These are phyloP conservation scores for Penicillium bialowiezense DNA, from an alignment of 495 filamentous ascomycete species.

Conservation along the genomic window DNA sequence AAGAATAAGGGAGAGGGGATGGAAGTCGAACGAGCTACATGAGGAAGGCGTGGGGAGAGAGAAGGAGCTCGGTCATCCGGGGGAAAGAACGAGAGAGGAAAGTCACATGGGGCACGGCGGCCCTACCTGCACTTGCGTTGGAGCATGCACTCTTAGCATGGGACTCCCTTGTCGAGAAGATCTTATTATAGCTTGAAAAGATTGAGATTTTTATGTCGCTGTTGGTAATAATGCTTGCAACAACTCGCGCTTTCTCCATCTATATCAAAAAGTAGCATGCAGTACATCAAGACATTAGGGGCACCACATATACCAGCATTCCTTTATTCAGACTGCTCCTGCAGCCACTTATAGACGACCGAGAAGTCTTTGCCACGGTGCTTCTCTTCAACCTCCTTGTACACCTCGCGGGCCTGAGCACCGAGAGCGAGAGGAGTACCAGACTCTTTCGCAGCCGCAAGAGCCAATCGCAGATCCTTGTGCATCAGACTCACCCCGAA, in stretches of 20 bases:
- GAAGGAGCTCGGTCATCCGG: conserved; percentile 1
- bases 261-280: conserved; percentile 2
- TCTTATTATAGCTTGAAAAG: no score
- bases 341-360: conserved; percentile 75
- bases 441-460: conserved; percentile 67
- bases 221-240: not conserved
- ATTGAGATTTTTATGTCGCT: no score
- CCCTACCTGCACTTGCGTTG: not conserved
- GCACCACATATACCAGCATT: not conserved
- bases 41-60: conserved; percentile 4
- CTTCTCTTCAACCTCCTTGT: conserved; percentile 56
- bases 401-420: conserved; percentile 62
- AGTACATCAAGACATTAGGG: no score
- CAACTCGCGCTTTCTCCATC: not conserved
- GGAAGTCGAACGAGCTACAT: not conserved
- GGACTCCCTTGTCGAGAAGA: not conserved
- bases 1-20: not conserved
- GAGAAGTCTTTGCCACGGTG: conserved; percentile 79
- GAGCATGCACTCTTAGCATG: not conserved
- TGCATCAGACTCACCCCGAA: conserved; percentile 83
- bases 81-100: not conserved
- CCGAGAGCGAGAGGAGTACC: conserved; percentile 65
- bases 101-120: not conserved
- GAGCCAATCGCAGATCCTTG: conserved; percentile 75
- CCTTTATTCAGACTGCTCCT: conserved; percentile 33